These are phyloP conservation scores for Senna tora DNA, from an alignment of 306 rosid species.

Conservation along the genomic window DNA sequence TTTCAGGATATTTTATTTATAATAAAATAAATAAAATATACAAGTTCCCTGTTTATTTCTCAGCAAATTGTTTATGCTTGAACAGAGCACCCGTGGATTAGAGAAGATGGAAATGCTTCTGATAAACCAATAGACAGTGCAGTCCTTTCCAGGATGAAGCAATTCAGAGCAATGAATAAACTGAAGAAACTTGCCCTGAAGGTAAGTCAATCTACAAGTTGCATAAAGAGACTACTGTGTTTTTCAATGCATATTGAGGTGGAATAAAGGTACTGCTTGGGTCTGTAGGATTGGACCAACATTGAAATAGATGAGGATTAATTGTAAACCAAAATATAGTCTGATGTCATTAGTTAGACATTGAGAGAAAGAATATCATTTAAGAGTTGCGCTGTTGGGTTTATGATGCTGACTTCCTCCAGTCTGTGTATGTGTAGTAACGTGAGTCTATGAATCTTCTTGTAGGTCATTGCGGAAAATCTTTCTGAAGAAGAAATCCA, in stretches of 20 bases:
- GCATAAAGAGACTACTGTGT: slow-evolving; percentile 24
- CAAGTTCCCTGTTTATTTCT: slow-evolving; percentile 26
- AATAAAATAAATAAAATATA: no score
- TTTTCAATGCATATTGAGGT: slow-evolving; percentile 6
- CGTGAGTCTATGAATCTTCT: slow-evolving; percentile 11
- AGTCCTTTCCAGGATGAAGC: slow-evolving; percentile 94
- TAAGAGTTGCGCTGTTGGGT: not conserved
- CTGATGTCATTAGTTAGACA: not conserved
- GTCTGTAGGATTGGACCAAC: slow-evolving; percentile 7
- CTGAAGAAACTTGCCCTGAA: slow-evolving; percentile 92
- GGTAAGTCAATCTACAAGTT: slow-evolving; percentile 46
- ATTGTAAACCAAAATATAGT: not conserved
- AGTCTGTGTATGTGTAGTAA: not conserved
- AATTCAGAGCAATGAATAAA: slow-evolving; percentile 93
- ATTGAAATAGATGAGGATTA: not conserved
- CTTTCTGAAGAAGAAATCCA: slow-evolving; percentile 90
- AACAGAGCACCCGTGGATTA: slow-evolving; percentile 90
- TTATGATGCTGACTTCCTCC: slow-evolving; percentile 17
- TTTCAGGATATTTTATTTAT: not conserved
- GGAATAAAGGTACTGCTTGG: not conserved
- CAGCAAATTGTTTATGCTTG: slow-evolving; percentile 40
- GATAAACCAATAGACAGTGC: slow-evolving; percentile 93
- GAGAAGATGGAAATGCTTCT: slow-evolving; percentile 81
- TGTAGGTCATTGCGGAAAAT: slow-evolving; percentile 87
- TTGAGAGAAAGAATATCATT: slow-evolving; percentile 1